Base-by-base conservation (phyloP, 2,329 filamentous ascomycete genomes). In the Claviceps africana region DNA sequence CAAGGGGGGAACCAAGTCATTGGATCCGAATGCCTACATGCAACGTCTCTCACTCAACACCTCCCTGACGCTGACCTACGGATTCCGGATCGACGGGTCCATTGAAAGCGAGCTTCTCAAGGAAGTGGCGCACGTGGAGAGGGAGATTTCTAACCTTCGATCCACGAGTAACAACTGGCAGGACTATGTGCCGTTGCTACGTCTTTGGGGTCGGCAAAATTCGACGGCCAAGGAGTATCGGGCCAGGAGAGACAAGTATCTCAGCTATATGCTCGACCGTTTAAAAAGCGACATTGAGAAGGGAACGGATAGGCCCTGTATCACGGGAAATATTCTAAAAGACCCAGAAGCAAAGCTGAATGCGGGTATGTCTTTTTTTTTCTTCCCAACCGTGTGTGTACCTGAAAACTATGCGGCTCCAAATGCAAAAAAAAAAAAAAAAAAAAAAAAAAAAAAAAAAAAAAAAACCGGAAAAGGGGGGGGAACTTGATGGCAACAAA, bases 81-180 rank as follows among this genome's bases (percentile, higher is more conserved):
- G 87, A 5, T 80, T 83, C 59, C 79, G 86, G 37, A 87, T 91
- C 53, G 75, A 83, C 51, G 86, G 83, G 0, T 79, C 82, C 56
- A 77, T 86, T 46, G 73, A 88, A 53, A 78, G 84, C 56, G 70
- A 76, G 40, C 70, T 90, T 8, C 72, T 91, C 6, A 72, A 78
- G 21, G 87, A 91, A 62, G 89, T 93, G 53, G 80, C 82, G 0
- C 73, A 82, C 47, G 86, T 91, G 3, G 87, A 91, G 64, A 76
- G 85, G 31, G 82, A 81, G 5, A 81, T 93, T 25, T 84, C 82
- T 51, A 86, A 86, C 59, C 85, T 90, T 62, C 72, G 87, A 47
- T 85, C 80, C 28, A 91, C 86, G 0, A 87, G 83, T 59, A 88
- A 89, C 62, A 91, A 91, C 64, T 87, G 85, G 80, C 84, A 88